These are phyloP conservation scores for Ambrosia hybrid DNA, from an alignment of 140 eudicot species.

Conservation along the genomic window DNA sequence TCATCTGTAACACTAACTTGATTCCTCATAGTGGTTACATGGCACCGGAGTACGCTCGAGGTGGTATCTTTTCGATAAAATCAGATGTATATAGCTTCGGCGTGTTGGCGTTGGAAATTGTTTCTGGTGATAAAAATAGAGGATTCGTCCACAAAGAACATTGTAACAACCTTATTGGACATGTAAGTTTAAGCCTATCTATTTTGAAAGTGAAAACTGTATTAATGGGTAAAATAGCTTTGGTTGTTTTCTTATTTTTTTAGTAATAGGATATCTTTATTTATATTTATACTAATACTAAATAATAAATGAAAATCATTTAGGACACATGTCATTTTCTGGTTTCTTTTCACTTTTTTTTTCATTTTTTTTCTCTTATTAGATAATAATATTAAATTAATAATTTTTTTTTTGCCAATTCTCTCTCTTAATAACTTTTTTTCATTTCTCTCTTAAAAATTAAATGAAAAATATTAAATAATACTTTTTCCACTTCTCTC, in stretches of 20 bases:
- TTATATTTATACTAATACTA: no score
- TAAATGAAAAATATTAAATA: no score
- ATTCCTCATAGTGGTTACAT: constrained; percentile 28
- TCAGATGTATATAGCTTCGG: constrained; percentile 30
- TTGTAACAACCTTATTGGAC: constrained; percentile 45
- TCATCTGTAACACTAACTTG: constrained; percentile 4
- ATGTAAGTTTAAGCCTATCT: constrained; percentile 22
- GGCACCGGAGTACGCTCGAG: constrained; percentile 31
- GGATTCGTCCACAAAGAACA: constrained; percentile 34
- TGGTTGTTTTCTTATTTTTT: neutral
- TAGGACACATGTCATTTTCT: no score
- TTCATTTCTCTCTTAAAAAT: no score
- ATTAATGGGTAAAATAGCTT: neutral
- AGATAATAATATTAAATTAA: no score
- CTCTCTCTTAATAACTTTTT: no score
- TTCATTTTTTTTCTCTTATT: no score
- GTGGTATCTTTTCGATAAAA: constrained; percentile 28
- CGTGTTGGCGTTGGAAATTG: constrained; percentile 3
- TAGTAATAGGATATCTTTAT: no score
- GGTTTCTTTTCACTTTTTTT: no score
- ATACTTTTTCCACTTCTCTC: no score
- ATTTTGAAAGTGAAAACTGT: neutral
- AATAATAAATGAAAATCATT: no score
- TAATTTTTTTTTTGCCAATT: no score
- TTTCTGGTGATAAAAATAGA: constrained; percentile 29